phyloP scores from a whole-genome alignment of 1,284 basidiomycete genomes.

The Malassezia yamatoensis region DNA sequence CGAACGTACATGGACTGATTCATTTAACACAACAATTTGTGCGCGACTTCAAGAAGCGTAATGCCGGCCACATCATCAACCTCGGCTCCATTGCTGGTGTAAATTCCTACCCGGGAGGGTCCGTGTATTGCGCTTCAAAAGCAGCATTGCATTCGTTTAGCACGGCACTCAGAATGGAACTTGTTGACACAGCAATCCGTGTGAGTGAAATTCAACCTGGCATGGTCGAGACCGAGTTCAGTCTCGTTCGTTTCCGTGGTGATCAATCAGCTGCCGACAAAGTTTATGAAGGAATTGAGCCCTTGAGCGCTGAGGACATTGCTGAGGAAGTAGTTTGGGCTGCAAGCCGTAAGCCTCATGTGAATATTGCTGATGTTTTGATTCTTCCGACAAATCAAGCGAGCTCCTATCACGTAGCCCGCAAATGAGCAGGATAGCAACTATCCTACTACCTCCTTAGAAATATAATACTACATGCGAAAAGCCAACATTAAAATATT shows the following conservation, averaged over 20 bases:
- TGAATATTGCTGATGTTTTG: slow-evolving; percentile 42
- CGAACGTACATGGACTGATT: slow-evolving; percentile 83
- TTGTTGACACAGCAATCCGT: slow-evolving; percentile 62
- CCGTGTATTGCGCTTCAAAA: slow-evolving; percentile 56
- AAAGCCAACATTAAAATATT: too few species aligned
- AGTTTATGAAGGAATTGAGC: slow-evolving; percentile 42
- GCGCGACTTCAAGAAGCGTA: slow-evolving; percentile 65
- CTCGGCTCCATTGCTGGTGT: slow-evolving; percentile 84
- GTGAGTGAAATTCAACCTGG: slow-evolving; percentile 53
- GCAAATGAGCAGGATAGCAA: neutral
- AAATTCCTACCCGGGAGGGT: slow-evolving; percentile 64
- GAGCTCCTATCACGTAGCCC: slow-evolving; percentile 29
- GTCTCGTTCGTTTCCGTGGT: slow-evolving; percentile 31
- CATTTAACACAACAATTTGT: slow-evolving; percentile 62
- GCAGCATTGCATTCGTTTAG: slow-evolving; percentile 82
- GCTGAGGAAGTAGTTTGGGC: slow-evolving; percentile 98
- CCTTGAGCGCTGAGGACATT: slow-evolving; percentile 40
- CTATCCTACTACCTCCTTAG: too few species aligned
- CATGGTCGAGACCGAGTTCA: slow-evolving; percentile 65
- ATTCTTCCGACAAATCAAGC: slow-evolving; percentile 43
- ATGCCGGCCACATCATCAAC: slow-evolving; percentile 86
- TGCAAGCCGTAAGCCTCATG: slow-evolving; percentile 57
- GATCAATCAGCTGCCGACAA: slow-evolving; percentile 30
- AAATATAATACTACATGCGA: too few species aligned
- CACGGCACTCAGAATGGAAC: slow-evolving; percentile 68